Conservation (phyloP, 1,139 yeast species). For the Candida neerlandica region DNA sequence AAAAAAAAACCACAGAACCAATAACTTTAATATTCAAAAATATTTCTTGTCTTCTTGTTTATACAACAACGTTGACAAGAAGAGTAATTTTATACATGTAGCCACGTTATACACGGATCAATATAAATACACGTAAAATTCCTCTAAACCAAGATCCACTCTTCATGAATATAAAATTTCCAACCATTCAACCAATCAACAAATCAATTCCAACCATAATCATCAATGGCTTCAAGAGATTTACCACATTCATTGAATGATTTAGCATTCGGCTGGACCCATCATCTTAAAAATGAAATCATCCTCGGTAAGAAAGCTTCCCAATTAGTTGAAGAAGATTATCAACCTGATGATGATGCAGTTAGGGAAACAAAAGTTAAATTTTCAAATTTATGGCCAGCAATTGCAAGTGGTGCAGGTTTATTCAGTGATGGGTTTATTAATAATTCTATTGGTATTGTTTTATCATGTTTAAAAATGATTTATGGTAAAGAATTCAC, state of each 20-base stretch:
- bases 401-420: constrained; percentile 87
- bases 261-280: constrained; percentile 41
- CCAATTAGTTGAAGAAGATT: constrained; percentile 26
- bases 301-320: constrained; percentile 29
- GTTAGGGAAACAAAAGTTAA: constrained; percentile 20
- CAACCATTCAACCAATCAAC: background rate
- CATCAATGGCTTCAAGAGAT: constrained; percentile 52
- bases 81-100: too few species aligned
- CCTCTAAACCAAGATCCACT: too few species aligned
- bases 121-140: too few species aligned
- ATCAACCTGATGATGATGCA: constrained; percentile 20
- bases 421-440: constrained; percentile 89
- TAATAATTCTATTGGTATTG: constrained; percentile 80
- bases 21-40: too few species aligned
- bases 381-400: constrained; percentile 58
- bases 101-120: too few species aligned
- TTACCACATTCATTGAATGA: constrained; percentile 47
- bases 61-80: too few species aligned
- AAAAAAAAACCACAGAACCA: too few species aligned
- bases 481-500: constrained; percentile 67
- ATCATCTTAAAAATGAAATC: constrained; percentile 24
- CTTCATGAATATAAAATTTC: too few species aligned
- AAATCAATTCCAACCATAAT: too few species aligned
- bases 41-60: too few species aligned
- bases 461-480: constrained; percentile 63